Conservation (phyloP, 2,329 filamentous ascomycete genomes). For the Cladosporium velox region DNA sequence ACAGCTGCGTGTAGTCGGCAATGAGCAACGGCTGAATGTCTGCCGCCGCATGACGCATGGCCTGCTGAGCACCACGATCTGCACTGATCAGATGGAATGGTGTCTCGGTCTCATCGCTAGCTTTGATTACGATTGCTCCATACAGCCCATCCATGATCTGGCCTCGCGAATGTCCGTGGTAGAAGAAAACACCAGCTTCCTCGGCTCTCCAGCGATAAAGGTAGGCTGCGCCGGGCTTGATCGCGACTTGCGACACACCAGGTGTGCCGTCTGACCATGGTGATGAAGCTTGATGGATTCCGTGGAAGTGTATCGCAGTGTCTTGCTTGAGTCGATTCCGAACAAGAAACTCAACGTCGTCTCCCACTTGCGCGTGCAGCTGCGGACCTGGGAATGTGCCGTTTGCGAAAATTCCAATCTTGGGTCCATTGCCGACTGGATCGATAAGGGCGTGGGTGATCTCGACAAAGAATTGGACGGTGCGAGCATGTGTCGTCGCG, state of each 20-base stretch:
- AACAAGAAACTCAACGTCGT: background rate
- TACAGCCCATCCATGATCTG: constrained; percentile 64
- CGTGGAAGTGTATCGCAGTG: background rate
- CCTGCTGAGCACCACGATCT: constrained; percentile 40
- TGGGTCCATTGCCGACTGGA: background rate
- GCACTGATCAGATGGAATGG: background rate
- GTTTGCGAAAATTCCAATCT: background rate
- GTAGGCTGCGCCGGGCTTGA: background rate
- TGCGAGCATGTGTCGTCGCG: background rate
- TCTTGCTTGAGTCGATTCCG: background rate
- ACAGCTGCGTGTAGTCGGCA: constrained; percentile 59
- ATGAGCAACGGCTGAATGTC: constrained; percentile 53
- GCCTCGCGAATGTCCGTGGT: constrained; percentile 34
- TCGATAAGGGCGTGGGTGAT: background rate
- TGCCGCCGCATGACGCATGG: constrained; percentile 54
- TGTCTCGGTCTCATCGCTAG: constrained; percentile 34
- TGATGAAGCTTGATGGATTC: background rate
- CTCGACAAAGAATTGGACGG: background rate
- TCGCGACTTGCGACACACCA: background rate
- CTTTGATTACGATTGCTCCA: constrained; percentile 56
- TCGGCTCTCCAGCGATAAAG: background rate
- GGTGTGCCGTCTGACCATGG: background rate
- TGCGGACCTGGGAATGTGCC: background rate
- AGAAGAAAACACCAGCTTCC: background rate
- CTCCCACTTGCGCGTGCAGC: background rate